A percentile compares a stretch with the other conserved stretches of the same genome.
Conservation (phyloP, 345 rosid genomes). For the Zanthoxylum bungeanum region DNA sequence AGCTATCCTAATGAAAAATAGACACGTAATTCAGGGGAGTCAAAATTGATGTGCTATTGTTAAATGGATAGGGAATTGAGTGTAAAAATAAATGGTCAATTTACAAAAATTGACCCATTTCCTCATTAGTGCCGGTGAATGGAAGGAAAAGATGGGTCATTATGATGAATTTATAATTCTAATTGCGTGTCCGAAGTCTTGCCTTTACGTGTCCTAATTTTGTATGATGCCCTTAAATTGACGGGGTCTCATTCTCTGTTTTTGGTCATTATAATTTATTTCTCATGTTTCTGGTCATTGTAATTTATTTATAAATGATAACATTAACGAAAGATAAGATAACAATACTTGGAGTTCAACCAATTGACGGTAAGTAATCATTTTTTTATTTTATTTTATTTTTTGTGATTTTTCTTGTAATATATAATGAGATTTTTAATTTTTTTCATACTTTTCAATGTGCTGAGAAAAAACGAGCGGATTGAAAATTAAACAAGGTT, state of each 20-base stretch:
- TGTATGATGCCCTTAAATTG: background rate
- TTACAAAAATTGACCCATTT: background rate
- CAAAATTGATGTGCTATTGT: too few relatives aligned
- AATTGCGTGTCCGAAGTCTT: background rate
- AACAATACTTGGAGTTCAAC: too few relatives aligned
- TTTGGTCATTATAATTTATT: too few relatives aligned
- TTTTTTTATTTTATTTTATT: too few relatives aligned
- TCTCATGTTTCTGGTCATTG: too few relatives aligned
- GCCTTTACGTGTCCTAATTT: too few relatives aligned
- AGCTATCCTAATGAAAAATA: too few relatives aligned
- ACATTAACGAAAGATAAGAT: too few relatives aligned
- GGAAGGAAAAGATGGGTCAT: background rate
- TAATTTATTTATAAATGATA: too few relatives aligned
- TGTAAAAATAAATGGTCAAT: background rate
- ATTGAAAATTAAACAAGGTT: background rate
- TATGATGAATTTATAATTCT: background rate
- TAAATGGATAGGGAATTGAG: background rate
- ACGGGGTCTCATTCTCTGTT: background rate
- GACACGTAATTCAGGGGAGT: background rate
- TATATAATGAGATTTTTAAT: background rate
- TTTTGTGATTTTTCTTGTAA: background rate
- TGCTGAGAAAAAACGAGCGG: too few relatives aligned
- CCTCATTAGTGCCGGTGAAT: background rate
- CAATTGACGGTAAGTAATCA: background rate
- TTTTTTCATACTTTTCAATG: background rate